These are phyloP conservation scores for Cyanodermella asteris DNA, from an alignment of 2,329 filamentous ascomycete species.

Conservation along the genomic window DNA sequence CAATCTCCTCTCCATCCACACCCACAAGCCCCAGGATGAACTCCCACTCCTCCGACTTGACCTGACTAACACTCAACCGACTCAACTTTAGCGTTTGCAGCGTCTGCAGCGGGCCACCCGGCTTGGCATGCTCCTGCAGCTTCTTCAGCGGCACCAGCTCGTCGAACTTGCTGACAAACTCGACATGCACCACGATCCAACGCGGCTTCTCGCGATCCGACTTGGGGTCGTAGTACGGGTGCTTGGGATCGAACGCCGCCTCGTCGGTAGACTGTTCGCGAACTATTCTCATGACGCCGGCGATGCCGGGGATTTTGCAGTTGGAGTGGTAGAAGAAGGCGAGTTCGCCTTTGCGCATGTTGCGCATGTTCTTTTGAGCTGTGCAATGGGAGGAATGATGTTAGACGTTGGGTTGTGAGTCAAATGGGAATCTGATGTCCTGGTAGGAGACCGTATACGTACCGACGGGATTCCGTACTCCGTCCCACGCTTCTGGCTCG, in stretches of 20 bases:
- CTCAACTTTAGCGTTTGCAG: constrained; percentile 71
- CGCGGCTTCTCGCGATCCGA: constrained; percentile 47
- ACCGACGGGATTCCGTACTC: constrained; percentile 23
- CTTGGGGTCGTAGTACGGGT: constrained; percentile 67
- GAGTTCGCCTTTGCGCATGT: constrained; percentile 77
- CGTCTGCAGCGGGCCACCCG: constrained; percentile 36
- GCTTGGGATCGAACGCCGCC: constrained; percentile 46
- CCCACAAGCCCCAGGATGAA: constrained; percentile 23
- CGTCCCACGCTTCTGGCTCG: constrained; percentile 78
- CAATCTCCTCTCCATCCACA: constrained; percentile 10
- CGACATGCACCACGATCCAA: constrained; percentile 80
- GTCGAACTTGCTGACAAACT: constrained; percentile 64
- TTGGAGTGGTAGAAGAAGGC: constrained; percentile 97
- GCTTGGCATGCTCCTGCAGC: constrained; percentile 40
- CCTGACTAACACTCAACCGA: constrained; percentile 51
- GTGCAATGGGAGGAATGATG: constrained; percentile 9
- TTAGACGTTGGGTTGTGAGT: constrained; percentile 2
- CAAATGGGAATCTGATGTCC: background rate
- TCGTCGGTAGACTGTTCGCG: constrained; percentile 61
- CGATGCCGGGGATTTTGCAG: constrained; percentile 72
- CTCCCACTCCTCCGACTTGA: constrained; percentile 24
- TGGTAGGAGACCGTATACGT: constrained; percentile 7
- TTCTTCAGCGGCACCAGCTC: constrained; percentile 48
- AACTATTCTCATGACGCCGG: constrained; percentile 74
- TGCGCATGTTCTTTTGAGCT: constrained; percentile 73